Conservation (phyloP, 495 filamentous ascomycete species). For the Penicillium diatomitis region DNA sequence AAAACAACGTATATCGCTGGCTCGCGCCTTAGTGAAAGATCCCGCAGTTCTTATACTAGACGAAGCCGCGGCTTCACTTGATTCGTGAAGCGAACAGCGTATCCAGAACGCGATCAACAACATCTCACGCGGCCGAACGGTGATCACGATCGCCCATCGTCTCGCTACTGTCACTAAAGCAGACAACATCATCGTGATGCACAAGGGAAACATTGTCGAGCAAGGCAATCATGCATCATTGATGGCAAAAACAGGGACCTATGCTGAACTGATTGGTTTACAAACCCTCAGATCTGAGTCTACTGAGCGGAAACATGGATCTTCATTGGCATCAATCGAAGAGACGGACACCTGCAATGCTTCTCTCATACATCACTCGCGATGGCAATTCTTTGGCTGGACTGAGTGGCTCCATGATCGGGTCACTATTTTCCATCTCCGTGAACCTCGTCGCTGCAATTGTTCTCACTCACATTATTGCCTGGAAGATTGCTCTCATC, state of each 20-base stretch:
- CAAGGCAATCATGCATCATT: conserved; percentile 41
- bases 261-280: conserved; percentile 36
- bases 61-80: conserved; percentile 61
- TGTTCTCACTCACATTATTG: conserved; percentile 34
- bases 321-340: conserved; percentile 45
- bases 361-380: conserved; percentile 41
- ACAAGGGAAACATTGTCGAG: conserved; percentile 45
- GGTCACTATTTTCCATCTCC: conserved; percentile 38
- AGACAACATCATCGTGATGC: conserved; percentile 58
- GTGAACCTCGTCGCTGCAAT: conserved; percentile 37
- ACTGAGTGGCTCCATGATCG: conserved; percentile 35
- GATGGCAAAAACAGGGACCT: conserved; percentile 32
- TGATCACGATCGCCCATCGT: conserved; percentile 40
- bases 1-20: conserved; percentile 58
- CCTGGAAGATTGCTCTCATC: conserved; percentile 34
- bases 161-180: conserved; percentile 46
- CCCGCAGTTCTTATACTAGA: conserved; percentile 78
- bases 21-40: conserved; percentile 63
- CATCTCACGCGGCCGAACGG: conserved; percentile 36
- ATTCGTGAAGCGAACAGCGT: conserved; percentile 44
- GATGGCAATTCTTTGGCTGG: conserved; percentile 42
- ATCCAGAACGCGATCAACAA: conserved; percentile 44
- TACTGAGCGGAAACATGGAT: conserved; percentile 18
- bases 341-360: conserved; percentile 35
- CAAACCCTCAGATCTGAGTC: conserved; percentile 26